Base-by-base conservation (phyloP, 768 basidiomycete species). In the Leccinum incarnatum region DNA sequence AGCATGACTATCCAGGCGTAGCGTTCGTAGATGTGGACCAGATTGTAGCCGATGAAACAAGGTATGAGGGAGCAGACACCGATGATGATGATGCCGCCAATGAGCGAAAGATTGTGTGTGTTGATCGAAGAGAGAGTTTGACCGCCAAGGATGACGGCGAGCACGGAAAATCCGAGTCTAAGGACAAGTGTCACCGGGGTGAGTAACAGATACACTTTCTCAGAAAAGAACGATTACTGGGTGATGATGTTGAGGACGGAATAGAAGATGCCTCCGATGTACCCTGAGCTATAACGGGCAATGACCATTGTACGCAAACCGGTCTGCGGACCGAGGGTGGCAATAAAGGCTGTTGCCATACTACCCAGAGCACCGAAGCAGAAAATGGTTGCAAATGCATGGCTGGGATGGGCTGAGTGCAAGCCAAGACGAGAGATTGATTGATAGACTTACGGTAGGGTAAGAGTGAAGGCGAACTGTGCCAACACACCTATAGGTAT, bases 221-320 rank as follows among this genome's bases (percentile, higher is more conserved):
- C 40, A n/a, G 29, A 12, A 30, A 53, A 10, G 14, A 19, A 56
- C 23, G 62, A 66, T 15, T 53, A 77, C 72, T 80, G 79, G 2
- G 81, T 81, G 19, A 85, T 65, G 62, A 83, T 81, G 63, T 84
- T 84, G 5, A 85, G 67, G 53, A 84, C 62, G 5, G 81, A 79
- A 62, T 79, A 82, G 53, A 83, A 75, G 5, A 73, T 74, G 4
- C 80, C 76, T 14, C 82, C 82, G 10, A 79, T 56, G 58, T 79
- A 83, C 2, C 82, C 83, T 2, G 76, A 77, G 59, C 76, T 78
- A 59, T 75, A 83, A 2, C 82, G 74, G 3, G 76, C 69, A 52
- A 81, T 81, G 46, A 83, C 71, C 81, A 84, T 84, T 0, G 81
- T 83, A 6, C 83, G 74, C 23, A 84, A 69, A 11, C 83, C 83